Base-by-base conservation (phyloP, 495 filamentous ascomycete species). In the Cercophora newfieldiana region DNA sequence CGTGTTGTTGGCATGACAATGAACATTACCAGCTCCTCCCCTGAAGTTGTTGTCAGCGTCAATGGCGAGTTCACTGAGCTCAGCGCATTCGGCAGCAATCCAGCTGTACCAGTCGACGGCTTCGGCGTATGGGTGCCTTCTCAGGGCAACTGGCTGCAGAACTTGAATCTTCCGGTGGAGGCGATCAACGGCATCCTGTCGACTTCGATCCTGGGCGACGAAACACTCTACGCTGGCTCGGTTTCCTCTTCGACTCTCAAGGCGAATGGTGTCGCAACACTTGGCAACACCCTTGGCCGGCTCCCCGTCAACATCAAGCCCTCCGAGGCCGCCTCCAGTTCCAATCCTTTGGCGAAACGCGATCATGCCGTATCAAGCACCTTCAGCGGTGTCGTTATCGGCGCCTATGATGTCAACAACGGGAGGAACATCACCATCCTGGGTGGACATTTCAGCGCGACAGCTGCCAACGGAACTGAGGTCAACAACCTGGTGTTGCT, bases 111-210 rank as follows among this genome's bases (percentile, higher is more conserved):
- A 14, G 89, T 88, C 1, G 73, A 84, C 56, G 92, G 93, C 0
- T 94, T 98, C 72, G 95, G 91, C 29, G 80, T 97, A 25, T 99
- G 95, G 95, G 90, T 98, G n/a, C 92, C 93, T 22, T 95, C 93
- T 5, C 84, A 83, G 56, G 85, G 87, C 48, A 92, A 96, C 72
- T 99, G 95, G 95, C 79, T 98, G 24, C 87, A 92, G 75, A 94
- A 93, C 68, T 79, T 98, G 48, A 79, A 91, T 53, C 74, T 87
- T 48, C 77, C 83, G n/a, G 81, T 86, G 55, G 85, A 90, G 64
- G 78, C 84, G 18, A 85, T 95, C 67, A 77, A 80, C 61, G 95
- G 95, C 19, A 73, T 89, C 48, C 81, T 99, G 37, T 89, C 88
- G 3, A 83, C 91, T 12, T 83, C 85, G 28, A 66, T 80, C 12